Base-by-base conservation (phyloP, 78 protist genomes). In the Dictyostelium purpureum region DNA sequence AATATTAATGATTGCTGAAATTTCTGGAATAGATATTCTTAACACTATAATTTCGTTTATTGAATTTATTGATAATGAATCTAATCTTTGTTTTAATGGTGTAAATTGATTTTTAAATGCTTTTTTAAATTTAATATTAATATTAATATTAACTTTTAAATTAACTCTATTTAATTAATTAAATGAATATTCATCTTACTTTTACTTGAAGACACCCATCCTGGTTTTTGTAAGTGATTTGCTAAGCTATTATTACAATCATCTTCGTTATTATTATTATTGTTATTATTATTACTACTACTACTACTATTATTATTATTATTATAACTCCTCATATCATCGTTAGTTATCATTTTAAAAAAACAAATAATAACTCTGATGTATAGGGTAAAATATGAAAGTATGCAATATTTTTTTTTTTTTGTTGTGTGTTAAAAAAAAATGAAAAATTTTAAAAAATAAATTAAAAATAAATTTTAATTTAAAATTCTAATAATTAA, bases 101-200 rank as follows among this genome's bases (percentile, higher is more conserved):
- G 54, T n/a, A 66, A 70, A 66, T 77, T 77, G 73, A 42, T 56
- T 35, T 77, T 77, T 54, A 57, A 77, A 66, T 77, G 87, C 80
- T 47, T 14, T 33, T 71, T 26, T 33, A 33, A 14, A 47, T 31
- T 40, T 33, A 28, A 0, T 35, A 47, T n/a, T 0, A 7, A 24
- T 73, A 12, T 42, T 18, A 1, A 54, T 54, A 16, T 16, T 21
- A 21, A 54, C 9, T n/a, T 2, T 26, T 57, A 19, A 6, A 28
- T 26, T 16, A 31, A 14, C 7, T 28, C 42, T 54, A 26, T 51
- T 74, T 51, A 24, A 24, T 56, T 56, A 7, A 42, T n/a, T 47
- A 12, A 42, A 45, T 45, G n/a, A 11, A 28, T 47, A 31, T 49
- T 14, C 21, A 28, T 43, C 56, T 12, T 49, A 74, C 82, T 43